Evolutionary conservation across 805 yeast genomes (phyloP), one percentile per base, ranked within the genome.

Genomic region (Geotrichum ghanense): DNA sequence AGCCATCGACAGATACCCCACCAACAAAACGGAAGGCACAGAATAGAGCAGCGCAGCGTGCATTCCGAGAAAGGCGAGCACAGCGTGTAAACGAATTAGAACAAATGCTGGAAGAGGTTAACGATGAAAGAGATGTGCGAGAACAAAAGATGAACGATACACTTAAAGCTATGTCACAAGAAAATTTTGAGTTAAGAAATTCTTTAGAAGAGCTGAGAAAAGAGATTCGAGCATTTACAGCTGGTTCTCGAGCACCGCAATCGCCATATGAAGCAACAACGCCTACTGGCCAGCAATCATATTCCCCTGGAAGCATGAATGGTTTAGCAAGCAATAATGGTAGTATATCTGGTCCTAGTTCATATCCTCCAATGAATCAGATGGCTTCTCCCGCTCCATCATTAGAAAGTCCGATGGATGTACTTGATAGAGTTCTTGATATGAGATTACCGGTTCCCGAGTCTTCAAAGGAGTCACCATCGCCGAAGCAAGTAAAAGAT

Each of bases 11-110:
- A 3, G 95, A 86, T 53, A 76, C 89, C 0, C 94, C 95, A 0
- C 88, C 89, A 0, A 78, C 82, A 20, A 84, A 85, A 62, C 68
- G 95, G 46, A 86, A 86, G 63, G 95, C 95, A 2, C 96, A 84
- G 63, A 88, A 88, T 60, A 69, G 96, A 49, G 95, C 92, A n/a
- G 95, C 96, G 20, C 95, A 89, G 68, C 61, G 95, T 48, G 94
- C 97, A 1, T 85, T 86, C 66, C 68, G 96, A 53, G 94, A 87
- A 61, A 72, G 95, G 53, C 69, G 94, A 56, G 94, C 95, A 17
- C 83, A 83, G 25, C 67, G 88, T 45, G 85, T 87, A 5, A 78
- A 78, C 49, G 94, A 83, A 59, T 69, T 89, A 46, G 95, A 86
- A 60, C 75, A 73, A 45, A 78, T 77, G 62, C 70, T 82, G 48